phyloP scores from a whole-genome alignment of 345 rosid genomes.

The Populus ilicifolia region DNA sequence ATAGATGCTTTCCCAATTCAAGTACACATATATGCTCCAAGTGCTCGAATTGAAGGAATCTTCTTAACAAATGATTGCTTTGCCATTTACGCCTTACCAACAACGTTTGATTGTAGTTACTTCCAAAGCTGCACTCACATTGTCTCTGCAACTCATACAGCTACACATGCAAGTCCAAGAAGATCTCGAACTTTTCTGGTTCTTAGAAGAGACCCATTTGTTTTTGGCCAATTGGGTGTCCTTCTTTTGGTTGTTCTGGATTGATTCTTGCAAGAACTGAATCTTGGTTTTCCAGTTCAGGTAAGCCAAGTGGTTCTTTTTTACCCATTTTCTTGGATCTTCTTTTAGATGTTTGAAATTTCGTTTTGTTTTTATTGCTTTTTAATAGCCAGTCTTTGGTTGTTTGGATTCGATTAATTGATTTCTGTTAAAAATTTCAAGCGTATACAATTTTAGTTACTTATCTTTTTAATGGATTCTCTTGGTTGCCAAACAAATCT shows the following conservation, averaged over 20 bases:
- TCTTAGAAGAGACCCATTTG: conserved; percentile 10
- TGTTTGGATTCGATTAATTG: background rate
- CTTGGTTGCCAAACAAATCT: background rate
- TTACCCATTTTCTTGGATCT: conserved; percentile 23
- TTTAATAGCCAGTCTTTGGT: background rate
- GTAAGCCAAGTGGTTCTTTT: conserved; percentile 21
- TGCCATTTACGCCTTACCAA: background rate
- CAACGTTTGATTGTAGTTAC: background rate
- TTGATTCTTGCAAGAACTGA: conserved; percentile 16
- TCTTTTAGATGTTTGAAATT: background rate
- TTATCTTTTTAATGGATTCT: background rate
- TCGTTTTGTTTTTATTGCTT: background rate
- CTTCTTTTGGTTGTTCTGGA: conserved; percentile 16
- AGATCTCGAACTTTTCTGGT: conserved; percentile 1
- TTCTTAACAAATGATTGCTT: background rate
- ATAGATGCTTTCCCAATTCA: background rate
- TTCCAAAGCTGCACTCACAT: background rate
- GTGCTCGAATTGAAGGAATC: background rate
- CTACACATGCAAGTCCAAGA: background rate
- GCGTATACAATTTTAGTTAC: background rate
- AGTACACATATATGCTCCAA: background rate
- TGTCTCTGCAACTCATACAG: background rate
- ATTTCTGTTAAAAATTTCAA: background rate
- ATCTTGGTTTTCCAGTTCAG: conserved; percentile 24
- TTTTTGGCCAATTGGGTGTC: conserved; percentile 18